These are phyloP conservation scores for Trichoderma sp. DNA, from an alignment of 2,329 filamentous ascomycete genomes.

Conservation along the genomic window DNA sequence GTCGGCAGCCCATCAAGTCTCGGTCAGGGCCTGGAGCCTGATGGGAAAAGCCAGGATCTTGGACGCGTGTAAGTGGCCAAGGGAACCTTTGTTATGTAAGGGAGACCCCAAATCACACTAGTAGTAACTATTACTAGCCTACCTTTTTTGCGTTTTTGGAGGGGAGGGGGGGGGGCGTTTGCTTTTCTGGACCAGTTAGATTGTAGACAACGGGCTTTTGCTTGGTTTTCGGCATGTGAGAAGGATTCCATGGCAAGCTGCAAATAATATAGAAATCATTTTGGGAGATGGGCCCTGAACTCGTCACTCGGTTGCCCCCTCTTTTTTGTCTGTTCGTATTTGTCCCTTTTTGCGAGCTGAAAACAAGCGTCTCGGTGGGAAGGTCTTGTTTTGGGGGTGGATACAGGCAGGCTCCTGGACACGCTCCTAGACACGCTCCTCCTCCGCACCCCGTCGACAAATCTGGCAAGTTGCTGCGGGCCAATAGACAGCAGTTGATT, in stretches of 20 bases:
- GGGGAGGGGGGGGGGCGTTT: background rate
- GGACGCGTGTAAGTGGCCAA: background rate
- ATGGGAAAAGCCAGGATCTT: background rate
- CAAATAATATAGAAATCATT: constrained; percentile 10
- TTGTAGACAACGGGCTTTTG: constrained; percentile 13
- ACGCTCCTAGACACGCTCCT: background rate
- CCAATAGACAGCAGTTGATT: background rate
- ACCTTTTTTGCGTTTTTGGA: constrained; percentile 6
- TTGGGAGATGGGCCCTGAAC: background rate
- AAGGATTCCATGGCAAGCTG: constrained; percentile 17
- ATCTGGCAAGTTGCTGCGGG: background rate
- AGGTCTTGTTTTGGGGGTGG: background rate
- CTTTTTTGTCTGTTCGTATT: background rate
- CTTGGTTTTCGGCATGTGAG: constrained; percentile 14
- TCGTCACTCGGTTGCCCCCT: background rate
- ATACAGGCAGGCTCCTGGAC: background rate
- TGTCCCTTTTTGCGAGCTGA: background rate
- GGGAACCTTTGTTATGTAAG: constrained; percentile 1
- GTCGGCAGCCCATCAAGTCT: background rate
- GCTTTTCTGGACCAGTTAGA: constrained; percentile 21
- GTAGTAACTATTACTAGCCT: too few species aligned
- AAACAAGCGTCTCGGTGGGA: background rate
- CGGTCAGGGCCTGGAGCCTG: background rate
- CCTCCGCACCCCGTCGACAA: background rate
- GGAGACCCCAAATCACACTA: constrained; percentile 8